Conservation (phyloP, 768 basidiomycete genomes). For the Psilocybe azurescens region DNA sequence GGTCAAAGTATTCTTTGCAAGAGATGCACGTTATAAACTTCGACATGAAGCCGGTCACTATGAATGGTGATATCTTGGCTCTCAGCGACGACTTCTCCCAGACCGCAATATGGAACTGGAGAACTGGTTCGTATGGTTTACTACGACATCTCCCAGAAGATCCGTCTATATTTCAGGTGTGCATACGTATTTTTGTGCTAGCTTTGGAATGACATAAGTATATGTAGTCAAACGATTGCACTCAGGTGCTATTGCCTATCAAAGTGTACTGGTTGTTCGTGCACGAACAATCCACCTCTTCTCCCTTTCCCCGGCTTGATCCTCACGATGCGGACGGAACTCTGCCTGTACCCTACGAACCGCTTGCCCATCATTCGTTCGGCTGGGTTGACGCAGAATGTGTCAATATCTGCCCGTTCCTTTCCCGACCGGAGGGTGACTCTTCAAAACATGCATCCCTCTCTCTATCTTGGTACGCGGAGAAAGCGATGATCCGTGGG, state of each 20-base stretch:
- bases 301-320: constrained; percentile 46
- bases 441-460: constrained; percentile 11
- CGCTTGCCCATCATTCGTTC: constrained; percentile 54
- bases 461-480: constrained; percentile 61
- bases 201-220: neutral
- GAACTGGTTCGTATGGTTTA: constrained; percentile 47
- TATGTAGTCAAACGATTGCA: constrained; percentile 51
- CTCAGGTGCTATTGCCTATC: constrained; percentile 52
- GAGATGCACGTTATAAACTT: constrained; percentile 40
- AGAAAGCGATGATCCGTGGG: constrained; percentile 68
- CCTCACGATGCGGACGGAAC: constrained; percentile 3
- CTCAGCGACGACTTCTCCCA: constrained; percentile 56
- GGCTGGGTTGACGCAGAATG: constrained; percentile 73
- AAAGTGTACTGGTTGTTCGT: constrained; percentile 60
- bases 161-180: constrained; percentile 34
- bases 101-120: constrained; percentile 64
- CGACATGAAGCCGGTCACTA: constrained; percentile 47
- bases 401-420: constrained; percentile 29
- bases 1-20: constrained; percentile 30
- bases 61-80: constrained; percentile 58
- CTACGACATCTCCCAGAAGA: constrained; percentile 43
- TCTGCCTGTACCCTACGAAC: constrained; percentile 32
- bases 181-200: constrained; percentile 7
- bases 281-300: constrained; percentile 66
- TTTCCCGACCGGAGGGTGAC: neutral